Evolutionary conservation across 208 protist genomes (phyloP), one percentile per base, ranked within the genome.

Genomic region (Novymonas esmeraldas): DNA sequence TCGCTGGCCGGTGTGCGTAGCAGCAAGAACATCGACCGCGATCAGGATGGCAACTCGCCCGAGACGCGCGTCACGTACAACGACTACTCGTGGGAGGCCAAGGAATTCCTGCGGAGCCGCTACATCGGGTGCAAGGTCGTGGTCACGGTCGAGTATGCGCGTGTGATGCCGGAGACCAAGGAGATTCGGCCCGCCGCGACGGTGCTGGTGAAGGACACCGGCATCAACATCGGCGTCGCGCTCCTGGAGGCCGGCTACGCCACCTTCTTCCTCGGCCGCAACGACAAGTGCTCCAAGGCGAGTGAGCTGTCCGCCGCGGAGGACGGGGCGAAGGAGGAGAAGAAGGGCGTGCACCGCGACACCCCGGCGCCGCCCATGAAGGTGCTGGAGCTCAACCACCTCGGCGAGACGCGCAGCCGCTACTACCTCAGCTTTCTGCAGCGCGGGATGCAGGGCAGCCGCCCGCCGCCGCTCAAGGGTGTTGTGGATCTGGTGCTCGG

Each of bases 371-470:
- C 76, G n/a, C 70, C 71, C 49, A 72, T 81, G 65, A 93, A 78
- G 64, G 54, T 94, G 33, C 67, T 93, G 5, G 92, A 97, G 78
- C 75, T 97, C 33, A 88, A 79, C 73, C 89, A 82, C 64, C 80
- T 97, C 26, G 89, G 89, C 41, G 88, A 87, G 61, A 82, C 79
- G 34, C 81, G 85, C 54, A 81, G 79, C 28, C 85, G 84, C 61
- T 92, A 95, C 74, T 97, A 95, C 73, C 79, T 95, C 28, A 92
- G 82, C 67, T 97, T 95, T 59, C 79, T 97, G 2, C 92, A 95
- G 75, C 81, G 85, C 41, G 92, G 89, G 49, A 95, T 96, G 92
- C 87, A 94, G 70, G 78, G 86, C 29, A 85, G 66, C 67, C 87
- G 92, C 29, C 84, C 89, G 24, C 84, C 89, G 26, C 57, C 86